Evolutionary conservation across 306 rosid genomes (phyloP).

Genomic region (Arachis stenosperma): DNA sequence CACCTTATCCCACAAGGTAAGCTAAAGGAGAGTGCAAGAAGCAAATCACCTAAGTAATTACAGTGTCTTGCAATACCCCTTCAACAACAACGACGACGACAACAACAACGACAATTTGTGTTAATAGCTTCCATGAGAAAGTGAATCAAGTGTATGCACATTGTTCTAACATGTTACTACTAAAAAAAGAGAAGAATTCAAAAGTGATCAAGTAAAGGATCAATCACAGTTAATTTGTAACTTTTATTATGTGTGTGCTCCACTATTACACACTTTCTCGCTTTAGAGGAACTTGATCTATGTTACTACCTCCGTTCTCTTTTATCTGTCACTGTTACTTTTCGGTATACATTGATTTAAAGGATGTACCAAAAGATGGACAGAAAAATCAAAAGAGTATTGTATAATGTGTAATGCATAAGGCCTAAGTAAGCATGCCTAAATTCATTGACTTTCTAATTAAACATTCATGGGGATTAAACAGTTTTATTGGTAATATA

Average conservation of each 20-base stretch:
- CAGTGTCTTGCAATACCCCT: slow-evolving; percentile 98
- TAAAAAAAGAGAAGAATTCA: too few relatives aligned
- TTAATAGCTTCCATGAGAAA: slow-evolving; percentile 32
- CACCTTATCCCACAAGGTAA: slow-evolving; percentile 96
- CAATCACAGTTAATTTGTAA: too few relatives aligned
- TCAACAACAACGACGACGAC: slow-evolving; percentile 1
- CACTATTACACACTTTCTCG: too few relatives aligned
- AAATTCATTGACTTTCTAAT: neutral
- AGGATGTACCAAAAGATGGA: too few relatives aligned
- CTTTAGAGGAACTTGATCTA: too few relatives aligned
- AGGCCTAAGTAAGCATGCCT: neutral
- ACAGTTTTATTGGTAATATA: too few relatives aligned
- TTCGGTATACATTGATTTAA: too few relatives aligned
- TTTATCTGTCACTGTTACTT: too few relatives aligned
- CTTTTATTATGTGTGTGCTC: too few relatives aligned
- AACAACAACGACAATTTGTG: neutral
- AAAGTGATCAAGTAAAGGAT: too few relatives aligned
- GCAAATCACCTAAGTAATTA: slow-evolving; percentile 93
- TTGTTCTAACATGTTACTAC: neutral
- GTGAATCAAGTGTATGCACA: slow-evolving; percentile 29
- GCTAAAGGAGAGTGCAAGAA: slow-evolving; percentile 93
- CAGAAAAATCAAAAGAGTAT: too few relatives aligned
- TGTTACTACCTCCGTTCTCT: too few relatives aligned
- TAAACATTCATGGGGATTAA: neutral
- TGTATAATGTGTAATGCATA: neutral